phyloP scores from a whole-genome alignment of 495 filamentous ascomycete species.

The Penicillium antarcticum region DNA sequence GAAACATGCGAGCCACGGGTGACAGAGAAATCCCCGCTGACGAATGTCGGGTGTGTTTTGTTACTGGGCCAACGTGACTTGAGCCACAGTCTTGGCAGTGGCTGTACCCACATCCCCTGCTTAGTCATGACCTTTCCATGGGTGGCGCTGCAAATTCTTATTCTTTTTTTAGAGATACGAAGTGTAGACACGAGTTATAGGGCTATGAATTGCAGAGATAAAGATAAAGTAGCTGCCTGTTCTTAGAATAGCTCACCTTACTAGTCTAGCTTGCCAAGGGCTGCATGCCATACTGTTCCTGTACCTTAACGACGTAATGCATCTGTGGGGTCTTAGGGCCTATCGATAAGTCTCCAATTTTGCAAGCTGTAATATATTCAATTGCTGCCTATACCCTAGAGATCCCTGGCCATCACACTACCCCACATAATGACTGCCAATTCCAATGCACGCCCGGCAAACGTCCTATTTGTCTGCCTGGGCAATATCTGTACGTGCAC shows the following conservation, averaged over 20 bases:
- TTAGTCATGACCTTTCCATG: neutral
- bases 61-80: constrained; percentile 37
- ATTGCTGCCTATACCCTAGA: neutral
- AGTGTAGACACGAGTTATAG: no score
- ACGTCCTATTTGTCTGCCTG: constrained; percentile 91
- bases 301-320: neutral
- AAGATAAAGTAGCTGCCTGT: constrained; percentile 1
- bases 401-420: neutral
- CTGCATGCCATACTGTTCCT: neutral
- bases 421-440: constrained; percentile 18
- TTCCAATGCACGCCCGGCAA: constrained; percentile 44
- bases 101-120: neutral
- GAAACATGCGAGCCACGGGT: constrained; percentile 18
- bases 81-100: constrained; percentile 8
- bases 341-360: constrained; percentile 14
- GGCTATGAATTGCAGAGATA: no score
- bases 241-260: neutral
- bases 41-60: constrained; percentile 4
- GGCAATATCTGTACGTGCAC: constrained; percentile 82
- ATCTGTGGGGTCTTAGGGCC: constrained; percentile 1
- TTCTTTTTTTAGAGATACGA: constrained; percentile 11
- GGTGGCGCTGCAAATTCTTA: constrained; percentile 2
- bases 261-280: neutral
- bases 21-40: neutral
- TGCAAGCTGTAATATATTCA: neutral